Evolutionary conservation across 1,284 basidiomycete species (phyloP), one percentile per base, ranked within the genome.

Genomic region (Kwoniella shivajii): DNA sequence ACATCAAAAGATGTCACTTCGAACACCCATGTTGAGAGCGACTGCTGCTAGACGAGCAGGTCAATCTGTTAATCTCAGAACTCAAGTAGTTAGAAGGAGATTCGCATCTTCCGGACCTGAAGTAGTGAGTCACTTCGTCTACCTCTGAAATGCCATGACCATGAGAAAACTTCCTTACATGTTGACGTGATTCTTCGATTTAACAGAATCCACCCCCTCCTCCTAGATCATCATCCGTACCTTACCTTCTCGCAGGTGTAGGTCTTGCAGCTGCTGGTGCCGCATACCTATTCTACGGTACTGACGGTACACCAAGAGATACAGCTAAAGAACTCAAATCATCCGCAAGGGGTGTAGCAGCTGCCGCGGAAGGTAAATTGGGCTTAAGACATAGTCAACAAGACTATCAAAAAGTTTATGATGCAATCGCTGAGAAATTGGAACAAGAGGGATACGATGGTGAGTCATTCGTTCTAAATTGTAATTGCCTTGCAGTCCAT

Each of bases 381-480:
- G 74, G 74, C 2, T 46, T 75, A 47, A 67, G 70, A 59, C 57
- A 66, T 34, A 59, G 59, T 24, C 58, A 72, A 61, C 86, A 85
- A 49, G 91, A 93, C 74, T 94, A 92, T 74, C 87, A 91, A 76
- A 91, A 93, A 84, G 90, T 95, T 20, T 96, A 96, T 83, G 89
- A 94, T 80, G 83, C 79, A 58, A 86, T 96, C 74, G 88, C 88
- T 26, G 85, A 88, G 26, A 69, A 85, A 24, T 76, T 94, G 29
- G 90, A 93, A 60, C 84, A 85, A 18, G 88, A 88, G 58, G 83
- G 84, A 36, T 94, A 95, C 78, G 92, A 96, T 71, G 91, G 91
- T 90, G 75, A 58, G 80, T 76, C 18, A 20, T 39, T 39, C n/a
- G 10, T 10, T 16, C n/a, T n/a, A n/a, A n/a, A n/a, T n/a, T n/a